Conservation (phyloP, 768 basidiomycete species). For the Mycena venus region DNA sequence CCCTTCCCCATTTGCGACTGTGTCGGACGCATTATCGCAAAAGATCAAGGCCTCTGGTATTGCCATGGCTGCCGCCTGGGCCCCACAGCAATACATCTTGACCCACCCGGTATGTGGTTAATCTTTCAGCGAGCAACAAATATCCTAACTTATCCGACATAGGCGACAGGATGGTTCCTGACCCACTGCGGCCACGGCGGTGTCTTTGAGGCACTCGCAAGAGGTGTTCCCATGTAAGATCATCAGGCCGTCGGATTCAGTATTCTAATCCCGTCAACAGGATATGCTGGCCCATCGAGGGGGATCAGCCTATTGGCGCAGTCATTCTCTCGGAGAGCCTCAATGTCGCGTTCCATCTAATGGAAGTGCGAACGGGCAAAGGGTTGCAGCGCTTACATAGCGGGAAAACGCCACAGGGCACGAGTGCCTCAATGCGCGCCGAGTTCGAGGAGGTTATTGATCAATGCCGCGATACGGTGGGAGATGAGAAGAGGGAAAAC, state of each 20-base stretch:
- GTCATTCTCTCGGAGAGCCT: neutral
- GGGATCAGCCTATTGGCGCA: conserved; percentile 8
- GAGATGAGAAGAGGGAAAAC: neutral
- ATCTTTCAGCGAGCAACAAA: too few species aligned
- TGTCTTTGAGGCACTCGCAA: neutral
- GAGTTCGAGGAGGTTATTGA: conserved; percentile 1
- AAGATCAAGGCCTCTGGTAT: neutral
- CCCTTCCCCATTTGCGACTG: neutral
- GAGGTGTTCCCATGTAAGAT: conserved; percentile 19
- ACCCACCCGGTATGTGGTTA: conserved; percentile 9
- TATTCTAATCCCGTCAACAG: neutral
- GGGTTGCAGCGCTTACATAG: conserved; percentile 2
- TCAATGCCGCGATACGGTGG: neutral
- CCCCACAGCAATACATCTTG: conserved; percentile 12
- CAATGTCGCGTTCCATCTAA: conserved; percentile 3
- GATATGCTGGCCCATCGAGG: conserved; percentile 27
- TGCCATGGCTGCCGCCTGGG: neutral
- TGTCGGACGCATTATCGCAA: neutral
- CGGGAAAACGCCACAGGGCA: neutral
- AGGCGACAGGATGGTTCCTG: conserved; percentile 23
- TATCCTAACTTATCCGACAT: neutral
- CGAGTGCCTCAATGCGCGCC: neutral
- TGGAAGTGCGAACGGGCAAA: conserved; percentile 12
- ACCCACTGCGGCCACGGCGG: conserved; percentile 24
- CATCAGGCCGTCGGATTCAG: too few species aligned